Evolutionary conservation across 108 stramenopile genomes (phyloP), one percentile per base, ranked within the genome.

Genomic region (Nitzschia sp.): DNA sequence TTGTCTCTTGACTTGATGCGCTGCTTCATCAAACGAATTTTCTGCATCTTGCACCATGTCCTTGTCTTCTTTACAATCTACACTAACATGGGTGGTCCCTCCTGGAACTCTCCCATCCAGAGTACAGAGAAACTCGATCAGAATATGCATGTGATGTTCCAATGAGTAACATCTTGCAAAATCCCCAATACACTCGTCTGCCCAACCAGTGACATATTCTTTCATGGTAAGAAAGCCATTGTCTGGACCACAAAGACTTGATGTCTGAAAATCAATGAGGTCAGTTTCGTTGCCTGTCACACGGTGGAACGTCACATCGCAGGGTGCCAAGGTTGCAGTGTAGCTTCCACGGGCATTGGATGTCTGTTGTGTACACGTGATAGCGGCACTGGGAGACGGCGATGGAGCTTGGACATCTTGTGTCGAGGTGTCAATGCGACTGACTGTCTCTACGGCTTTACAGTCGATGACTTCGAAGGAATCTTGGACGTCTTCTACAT

Each of bases 131-230:
- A 67, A 65, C 25, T 56, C 56, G 14, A 38, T 48, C 9, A 65
- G 8, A 50, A 61, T 24, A 22, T 46, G 51, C 12, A 26, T 25
- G 0, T 68, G 67, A 51, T 63, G 51, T 0, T 48, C 52, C 25
- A 75, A 25, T 7, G 57, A 55, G 50, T 75, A 75, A 39, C 74
- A 75, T 11, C 74, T 40, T 3, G 21, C 25, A 59, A 70, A 76
- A 63, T 70, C 75, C 17, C 69, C 75, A 9, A 76, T 69, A 41
- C 75, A 76, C 55, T 76, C 75, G 54, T 76, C 69, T 39, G 62
- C 40, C 55, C 62, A 70, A 25, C 29, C 50, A 21, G 42, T 3
- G 34, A 75, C 57, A 25, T 77, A 71, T 37, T 71, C 76, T 41
- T 66, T 41, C 15, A 61, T 53, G 39, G 26, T 55, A 3, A 65